Evolutionary conservation across 805 yeast genomes (phyloP).

Genomic region (Lipomyces sp.): DNA sequence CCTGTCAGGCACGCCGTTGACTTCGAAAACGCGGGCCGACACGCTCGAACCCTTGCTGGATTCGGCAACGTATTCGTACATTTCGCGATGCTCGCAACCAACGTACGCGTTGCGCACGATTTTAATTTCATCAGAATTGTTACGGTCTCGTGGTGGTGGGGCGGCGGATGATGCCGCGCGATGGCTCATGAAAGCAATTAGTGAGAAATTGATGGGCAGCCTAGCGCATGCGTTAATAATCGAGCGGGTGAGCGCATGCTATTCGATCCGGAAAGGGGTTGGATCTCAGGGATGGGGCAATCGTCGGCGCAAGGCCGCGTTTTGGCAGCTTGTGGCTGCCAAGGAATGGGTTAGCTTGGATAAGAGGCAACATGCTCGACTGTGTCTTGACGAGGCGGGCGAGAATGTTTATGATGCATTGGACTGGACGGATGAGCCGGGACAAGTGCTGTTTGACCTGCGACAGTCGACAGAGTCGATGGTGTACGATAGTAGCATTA

Average conservation of each 20-base stretch:
- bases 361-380: conserved; percentile 41
- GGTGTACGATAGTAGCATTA: conserved; percentile 31
- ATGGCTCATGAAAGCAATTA: conserved; percentile 54
- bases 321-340: conserved; percentile 78
- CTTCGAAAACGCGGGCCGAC: conserved; percentile 56
- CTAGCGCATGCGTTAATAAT: conserved; percentile 57
- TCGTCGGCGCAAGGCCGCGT: conserved; percentile 70
- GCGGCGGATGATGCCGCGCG: conserved; percentile 53
- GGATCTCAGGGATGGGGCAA: conserved; percentile 46
- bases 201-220: conserved; percentile 47
- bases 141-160: conserved; percentile 51
- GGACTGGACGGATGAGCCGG: conserved; percentile 33
- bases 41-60: conserved; percentile 67
- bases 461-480: conserved; percentile 30
- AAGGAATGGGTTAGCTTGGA: conserved; percentile 62
- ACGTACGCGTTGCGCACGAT: conserved; percentile 73
- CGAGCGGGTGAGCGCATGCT: conserved; percentile 62
- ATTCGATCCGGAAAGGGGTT: conserved; percentile 42
- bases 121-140: conserved; percentile 71
- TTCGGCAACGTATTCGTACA: conserved; percentile 72
- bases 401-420: conserved; percentile 43
- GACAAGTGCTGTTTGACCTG: conserved; percentile 30
- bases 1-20: conserved; percentile 50
- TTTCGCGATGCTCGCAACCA: conserved; percentile 70
- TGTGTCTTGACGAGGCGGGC: conserved; percentile 43